phyloP scores from a whole-genome alignment of 2,329 filamentous ascomycete species.

The Aspergillus calidoustus region DNA sequence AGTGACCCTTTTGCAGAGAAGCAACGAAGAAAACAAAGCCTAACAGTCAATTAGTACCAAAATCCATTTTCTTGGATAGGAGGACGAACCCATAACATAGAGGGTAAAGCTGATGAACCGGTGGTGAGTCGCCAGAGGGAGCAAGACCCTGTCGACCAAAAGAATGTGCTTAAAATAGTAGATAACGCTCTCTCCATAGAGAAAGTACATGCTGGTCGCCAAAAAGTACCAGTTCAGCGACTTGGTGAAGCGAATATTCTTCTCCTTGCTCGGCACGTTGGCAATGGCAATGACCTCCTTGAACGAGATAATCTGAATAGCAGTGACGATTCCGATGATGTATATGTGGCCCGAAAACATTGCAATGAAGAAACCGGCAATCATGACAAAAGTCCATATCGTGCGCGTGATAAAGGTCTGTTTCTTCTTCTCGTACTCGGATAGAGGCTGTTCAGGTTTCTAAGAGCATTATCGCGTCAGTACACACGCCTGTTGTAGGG shows the following conservation, averaged over 20 bases:
- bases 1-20: slow-evolving; percentile 92
- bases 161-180: slow-evolving; percentile 99
- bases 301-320: slow-evolving; percentile 94
- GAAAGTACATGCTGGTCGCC: slow-evolving; percentile 98
- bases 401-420: slow-evolving; percentile 95
- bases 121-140: slow-evolving; percentile 95
- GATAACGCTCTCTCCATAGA: slow-evolving; percentile 98
- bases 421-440: slow-evolving; percentile 98
- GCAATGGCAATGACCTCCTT: slow-evolving; percentile 99
- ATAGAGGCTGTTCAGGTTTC: slow-evolving; percentile 45
- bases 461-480: slow-evolving; percentile 22
- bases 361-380: slow-evolving; percentile 84
- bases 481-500: not conserved
- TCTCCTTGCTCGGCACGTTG: slow-evolving; percentile 88
- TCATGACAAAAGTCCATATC: slow-evolving; percentile 99
- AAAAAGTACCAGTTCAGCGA: slow-evolving; percentile 99
- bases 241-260: slow-evolving; percentile 91
- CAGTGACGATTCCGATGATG: slow-evolving; percentile 90
- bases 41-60: not conserved
- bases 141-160: slow-evolving; percentile 86
- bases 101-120: slow-evolving; percentile 98
- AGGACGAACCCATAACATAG: slow-evolving; percentile 83
- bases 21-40: slow-evolving; percentile 98
- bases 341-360: slow-evolving; percentile 98
- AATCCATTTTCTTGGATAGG: not conserved